A percentile compares a stretch with the other conserved stretches of the same genome.
phyloP scores from a whole-genome alignment of 768 basidiomycete species.

The Amanita exitialis region DNA sequence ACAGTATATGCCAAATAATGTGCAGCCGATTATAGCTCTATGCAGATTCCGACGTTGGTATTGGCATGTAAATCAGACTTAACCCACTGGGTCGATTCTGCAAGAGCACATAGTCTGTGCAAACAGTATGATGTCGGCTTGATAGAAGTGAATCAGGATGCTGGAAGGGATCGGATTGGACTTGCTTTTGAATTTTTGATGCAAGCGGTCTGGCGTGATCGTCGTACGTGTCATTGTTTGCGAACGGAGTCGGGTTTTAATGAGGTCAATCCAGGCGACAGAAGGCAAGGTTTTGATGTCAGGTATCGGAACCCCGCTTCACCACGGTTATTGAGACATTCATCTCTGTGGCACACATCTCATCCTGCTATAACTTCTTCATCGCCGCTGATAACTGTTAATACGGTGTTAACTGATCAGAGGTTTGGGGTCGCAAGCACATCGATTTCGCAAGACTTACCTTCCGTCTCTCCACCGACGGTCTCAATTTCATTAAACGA shows the following conservation, averaged over 20 bases:
- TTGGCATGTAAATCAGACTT: conserved; percentile 86
- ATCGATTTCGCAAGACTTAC: not conserved
- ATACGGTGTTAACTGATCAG: conserved; percentile 13
- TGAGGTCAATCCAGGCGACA: conserved; percentile 1
- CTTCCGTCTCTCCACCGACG: not conserved
- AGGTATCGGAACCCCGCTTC: conserved; percentile 67
- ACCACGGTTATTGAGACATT: conserved; percentile 42
- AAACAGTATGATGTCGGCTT: conserved; percentile 65
- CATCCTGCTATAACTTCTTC: conserved; percentile 40
- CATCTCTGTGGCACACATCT: conserved; percentile 48
- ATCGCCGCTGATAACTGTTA: conserved; percentile 24
- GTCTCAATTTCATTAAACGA: not conserved
- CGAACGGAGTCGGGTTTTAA: not conserved
- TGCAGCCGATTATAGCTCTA: conserved; percentile 46
- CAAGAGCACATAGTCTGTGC: conserved; percentile 37
- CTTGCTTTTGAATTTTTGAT: conserved; percentile 68
- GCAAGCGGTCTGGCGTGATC: conserved; percentile 46
- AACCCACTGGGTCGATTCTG: conserved; percentile 45
- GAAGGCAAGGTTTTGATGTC: conserved; percentile 6
- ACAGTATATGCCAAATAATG: not conserved
- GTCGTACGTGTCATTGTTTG: conserved; percentile 23
- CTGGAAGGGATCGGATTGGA: conserved; percentile 59
- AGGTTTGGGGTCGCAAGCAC: not conserved
- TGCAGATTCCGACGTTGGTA: conserved; percentile 59
- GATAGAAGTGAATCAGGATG: conserved; percentile 55